A percentile compares a stretch with the other conserved stretches of the same genome.
Evolutionary conservation across 1,284 basidiomycete genomes (phyloP).

Genomic region (Bjerkandera adusta): DNA sequence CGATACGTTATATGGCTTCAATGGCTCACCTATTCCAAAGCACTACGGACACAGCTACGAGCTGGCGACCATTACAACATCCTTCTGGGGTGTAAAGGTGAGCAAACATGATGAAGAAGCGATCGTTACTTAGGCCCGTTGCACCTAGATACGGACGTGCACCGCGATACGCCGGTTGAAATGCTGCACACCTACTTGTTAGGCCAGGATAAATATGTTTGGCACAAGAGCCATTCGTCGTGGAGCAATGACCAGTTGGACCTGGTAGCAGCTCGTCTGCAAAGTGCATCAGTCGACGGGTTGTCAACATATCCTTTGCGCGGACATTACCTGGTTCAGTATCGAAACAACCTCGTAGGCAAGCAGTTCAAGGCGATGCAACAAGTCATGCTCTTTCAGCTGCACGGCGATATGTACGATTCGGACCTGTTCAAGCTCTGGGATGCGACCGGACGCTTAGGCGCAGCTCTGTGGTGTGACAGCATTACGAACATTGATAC

Average conservation of each 20-base stretch:
- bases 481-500: constrained; percentile 30
- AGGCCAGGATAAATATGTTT: constrained; percentile 35
- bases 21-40: too few species aligned
- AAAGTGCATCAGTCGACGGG: constrained; percentile 17
- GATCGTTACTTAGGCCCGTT: too few species aligned
- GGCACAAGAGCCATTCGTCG: constrained; percentile 16
- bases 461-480: constrained; percentile 31
- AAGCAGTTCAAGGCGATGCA: constrained; percentile 27
- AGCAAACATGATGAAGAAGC: too few species aligned
- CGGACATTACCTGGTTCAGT: constrained; percentile 23
- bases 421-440: constrained; percentile 1
- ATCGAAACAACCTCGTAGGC: constrained; percentile 22
- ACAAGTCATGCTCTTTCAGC: constrained; percentile 25
- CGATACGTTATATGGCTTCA: too few species aligned
- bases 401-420: constrained; percentile 16
- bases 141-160: too few species aligned
- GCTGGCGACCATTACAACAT: too few species aligned
- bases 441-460: constrained; percentile 30
- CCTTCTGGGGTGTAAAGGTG: too few species aligned
- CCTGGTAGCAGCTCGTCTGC: constrained; percentile 14
- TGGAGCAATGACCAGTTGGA: constrained; percentile 14
- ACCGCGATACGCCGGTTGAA: constrained; percentile 36
- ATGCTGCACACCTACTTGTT: constrained; percentile 36
- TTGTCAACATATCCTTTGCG: constrained; percentile 20
- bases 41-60: too few species aligned